These are phyloP conservation scores for Fomes fomentarius DNA, from an alignment of 1,284 basidiomycete species.

Conservation along the genomic window DNA sequence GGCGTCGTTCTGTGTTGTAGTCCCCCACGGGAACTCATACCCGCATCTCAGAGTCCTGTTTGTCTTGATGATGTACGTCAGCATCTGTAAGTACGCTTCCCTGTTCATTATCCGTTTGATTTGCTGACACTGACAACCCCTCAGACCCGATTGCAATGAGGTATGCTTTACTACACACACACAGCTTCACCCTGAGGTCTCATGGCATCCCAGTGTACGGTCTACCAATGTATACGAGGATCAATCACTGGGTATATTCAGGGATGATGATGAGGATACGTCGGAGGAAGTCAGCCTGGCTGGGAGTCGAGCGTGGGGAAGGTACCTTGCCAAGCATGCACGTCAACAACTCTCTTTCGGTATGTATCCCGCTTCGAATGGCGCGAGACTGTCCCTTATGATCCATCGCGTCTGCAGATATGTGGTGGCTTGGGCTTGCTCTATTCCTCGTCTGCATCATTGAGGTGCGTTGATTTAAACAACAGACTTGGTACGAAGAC, in stretches of 20 bases:
- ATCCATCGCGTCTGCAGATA: slow-evolving; percentile 50
- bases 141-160: slow-evolving; percentile 42
- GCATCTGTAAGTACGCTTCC: slow-evolving; percentile 33
- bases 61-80: slow-evolving; percentile 61
- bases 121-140: neutral
- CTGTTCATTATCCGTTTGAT: neutral
- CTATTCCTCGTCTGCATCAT: slow-evolving; percentile 87
- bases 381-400: neutral
- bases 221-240: slow-evolving; percentile 99
- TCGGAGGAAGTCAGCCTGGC: slow-evolving; percentile 46
- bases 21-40: slow-evolving; percentile 6
- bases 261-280: slow-evolving; percentile 50
- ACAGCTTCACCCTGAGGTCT: neutral
- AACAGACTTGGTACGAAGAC: too few species aligned
- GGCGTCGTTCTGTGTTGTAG: neutral
- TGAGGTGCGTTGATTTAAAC: slow-evolving; percentile 63
- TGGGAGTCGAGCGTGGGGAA: slow-evolving; percentile 68
- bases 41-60: slow-evolving; percentile 50
- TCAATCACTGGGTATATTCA: slow-evolving; percentile 79
- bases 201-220: slow-evolving; percentile 62
- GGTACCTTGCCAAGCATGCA: slow-evolving; percentile 81
- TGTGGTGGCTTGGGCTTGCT: slow-evolving; percentile 87
- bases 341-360: slow-evolving; percentile 89
- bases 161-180: slow-evolving; percentile 9
- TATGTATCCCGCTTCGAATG: slow-evolving; percentile 31